Base-by-base conservation (phyloP, 2,329 filamentous ascomycete genomes). In the Plectosphaerella plurivora region DNA sequence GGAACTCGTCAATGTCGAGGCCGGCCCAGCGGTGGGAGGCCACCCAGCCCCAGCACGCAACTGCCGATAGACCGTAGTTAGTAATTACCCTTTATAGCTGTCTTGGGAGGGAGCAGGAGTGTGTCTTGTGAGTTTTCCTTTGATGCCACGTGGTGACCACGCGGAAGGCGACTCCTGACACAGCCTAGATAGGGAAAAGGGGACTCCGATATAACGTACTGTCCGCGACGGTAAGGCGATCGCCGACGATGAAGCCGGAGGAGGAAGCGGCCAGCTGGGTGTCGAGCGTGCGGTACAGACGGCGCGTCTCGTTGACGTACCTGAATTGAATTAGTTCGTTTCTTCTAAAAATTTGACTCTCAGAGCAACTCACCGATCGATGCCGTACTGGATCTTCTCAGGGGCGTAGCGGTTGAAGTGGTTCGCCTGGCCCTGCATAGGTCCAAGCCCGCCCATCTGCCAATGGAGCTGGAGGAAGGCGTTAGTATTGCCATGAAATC, bases 341-440 rank as follows among this genome's bases (percentile, higher is more conserved):
- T 22, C 22, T 22, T n/a, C n/a, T n/a, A n/a, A n/a, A n/a, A n/a
- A n/a, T n/a, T n/a, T n/a, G n/a, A n/a, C n/a, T n/a, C n/a, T n/a
- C n/a, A n/a, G n/a, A n/a, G n/a, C n/a, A n/a, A n/a, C 22, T 22
- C 5, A 22, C 47, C 91, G 82, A 63, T 89, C 83, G 51, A 95
- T 83, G 56, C 87, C 90, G 66, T 96, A 96, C 63, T 86, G 76
- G 61, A 96, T 93, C 66, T 81, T 84, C 66, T 92, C 87, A 0
- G 89, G 88, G 1, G 91, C 90, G 63, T 96, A 95, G 52, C 89
- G 82, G 47, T 74, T 75, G 70, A 96, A 96, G 71, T 96, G 90
- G 69, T 94, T 91, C 50, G 89, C 81, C 68, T 95, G 89, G 45
- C 81, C 87, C 64, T 93, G 89, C 88, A 92, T 93, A 1, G 89